phyloP scores from a whole-genome alignment of 257 asterid species.

The Apocynum venetum region DNA sequence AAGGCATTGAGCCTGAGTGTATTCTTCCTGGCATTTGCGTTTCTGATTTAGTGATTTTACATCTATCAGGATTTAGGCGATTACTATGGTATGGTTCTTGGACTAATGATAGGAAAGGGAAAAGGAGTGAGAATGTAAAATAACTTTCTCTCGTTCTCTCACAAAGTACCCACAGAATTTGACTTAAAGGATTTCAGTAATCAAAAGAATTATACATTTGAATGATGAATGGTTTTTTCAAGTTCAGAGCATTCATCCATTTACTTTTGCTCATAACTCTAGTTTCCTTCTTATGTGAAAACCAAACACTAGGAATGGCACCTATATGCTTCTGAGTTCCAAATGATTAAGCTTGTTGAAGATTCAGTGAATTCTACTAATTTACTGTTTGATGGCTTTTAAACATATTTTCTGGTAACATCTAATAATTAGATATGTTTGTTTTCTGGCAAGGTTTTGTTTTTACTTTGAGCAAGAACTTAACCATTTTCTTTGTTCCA shows the following conservation, averaged over 20 bases:
- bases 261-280: background rate
- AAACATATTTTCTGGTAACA: background rate
- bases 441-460: background rate
- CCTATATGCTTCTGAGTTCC: background rate
- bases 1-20: background rate
- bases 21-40: background rate
- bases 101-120: background rate
- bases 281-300: background rate
- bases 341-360: background rate
- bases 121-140: background rate
- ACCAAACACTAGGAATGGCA: background rate
- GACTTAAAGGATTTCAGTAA: background rate
- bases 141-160: background rate
- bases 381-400: background rate
- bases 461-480: background rate
- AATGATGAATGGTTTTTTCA: background rate
- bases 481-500: background rate
- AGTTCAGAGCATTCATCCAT: background rate
- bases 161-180: background rate
- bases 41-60: background rate
- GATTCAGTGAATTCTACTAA: background rate
- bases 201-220: background rate
- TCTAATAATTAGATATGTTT: background rate
- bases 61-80: background rate
- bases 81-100: background rate